A percentile compares a stretch with the other conserved stretches of the same genome.
Conservation (phyloP, 169 alveolate species). For the Eimeria zaria region DNA sequence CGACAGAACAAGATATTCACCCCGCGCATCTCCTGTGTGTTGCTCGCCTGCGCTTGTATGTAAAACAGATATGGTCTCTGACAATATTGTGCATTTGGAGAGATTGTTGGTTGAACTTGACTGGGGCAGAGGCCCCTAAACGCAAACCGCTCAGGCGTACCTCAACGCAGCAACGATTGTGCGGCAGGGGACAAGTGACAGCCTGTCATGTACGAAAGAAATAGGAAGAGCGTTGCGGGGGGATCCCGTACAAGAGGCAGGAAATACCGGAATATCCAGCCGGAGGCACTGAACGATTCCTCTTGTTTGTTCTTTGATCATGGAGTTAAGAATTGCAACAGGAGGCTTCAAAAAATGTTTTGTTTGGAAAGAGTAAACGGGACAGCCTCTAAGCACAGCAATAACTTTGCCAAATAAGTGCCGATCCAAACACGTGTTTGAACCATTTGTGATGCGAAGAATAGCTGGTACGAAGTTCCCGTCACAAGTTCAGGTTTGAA, state of each 20-base stretch:
- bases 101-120: neutral
- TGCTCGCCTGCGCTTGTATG: too few relatives aligned
- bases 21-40: neutral
- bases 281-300: neutral
- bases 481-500: too few relatives aligned
- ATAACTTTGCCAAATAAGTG: neutral
- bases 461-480: neutral
- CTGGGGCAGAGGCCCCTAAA: neutral
- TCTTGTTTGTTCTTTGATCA: neutral
- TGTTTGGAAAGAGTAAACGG: neutral
- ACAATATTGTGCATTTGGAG: neutral
- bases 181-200: neutral
- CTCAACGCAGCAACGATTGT: neutral
- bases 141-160: neutral
- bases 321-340: neutral
- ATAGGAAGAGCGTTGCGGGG: neutral
- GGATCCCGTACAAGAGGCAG: neutral
- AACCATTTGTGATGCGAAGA: neutral
- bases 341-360: neutral
- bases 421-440: neutral
- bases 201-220: neutral
- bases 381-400: neutral
- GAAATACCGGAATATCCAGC: neutral
- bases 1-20: neutral
- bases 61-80: too few relatives aligned